Evolutionary conservation across 805 yeast genomes (phyloP), one percentile per base, ranked within the genome.

Genomic region (Millerago galiae): DNA sequence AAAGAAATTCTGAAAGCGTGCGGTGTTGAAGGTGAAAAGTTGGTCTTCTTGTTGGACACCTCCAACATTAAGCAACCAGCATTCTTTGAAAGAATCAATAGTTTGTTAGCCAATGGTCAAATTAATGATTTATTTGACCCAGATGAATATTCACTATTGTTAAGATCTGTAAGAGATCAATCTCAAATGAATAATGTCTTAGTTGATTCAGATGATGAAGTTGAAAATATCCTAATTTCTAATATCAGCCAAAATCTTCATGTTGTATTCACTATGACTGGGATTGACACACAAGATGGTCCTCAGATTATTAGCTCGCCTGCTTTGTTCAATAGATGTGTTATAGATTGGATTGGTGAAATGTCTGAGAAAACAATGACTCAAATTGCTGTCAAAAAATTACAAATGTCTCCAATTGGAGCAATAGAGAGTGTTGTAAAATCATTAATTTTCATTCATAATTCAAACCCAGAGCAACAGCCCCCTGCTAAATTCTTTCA

Each of bases 91-190:
- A 67, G 95, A 47, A 88, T 91, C 93, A 91, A 91, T 53, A 86
- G 95, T 0, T 65, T 91, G n/a, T 69, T 91, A 31, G 96, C 97
- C 0, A 91, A 91, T 60, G 85, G 95, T 0, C 97, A 91, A 54
- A 72, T 89, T 31, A 96, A 96, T 1, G 96, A 95, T 4, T 64
- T 91, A 12, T 91, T 87, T 59, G 84, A 77, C 43, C 89, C 80
- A 0, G 95, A 86, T 9, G 90, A 85, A 8, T 72, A 67, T 39
- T 63, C 63, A 0, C 45, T 67, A 2, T 62, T 90, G 43, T 65
- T 84, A 66, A 60, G 60, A 2, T 51, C 72, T 2, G 79, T 95
- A 44, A 61, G 69, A 10, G 79, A 77, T 12, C 79, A 74, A 37
- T 71, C 85, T 0, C 70, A 72, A 31, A 58, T 72, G 4, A 77